Evolutionary conservation across 2,329 filamentous ascomycete species (phyloP).

Genomic region (Tolypocladium tundrense): DNA sequence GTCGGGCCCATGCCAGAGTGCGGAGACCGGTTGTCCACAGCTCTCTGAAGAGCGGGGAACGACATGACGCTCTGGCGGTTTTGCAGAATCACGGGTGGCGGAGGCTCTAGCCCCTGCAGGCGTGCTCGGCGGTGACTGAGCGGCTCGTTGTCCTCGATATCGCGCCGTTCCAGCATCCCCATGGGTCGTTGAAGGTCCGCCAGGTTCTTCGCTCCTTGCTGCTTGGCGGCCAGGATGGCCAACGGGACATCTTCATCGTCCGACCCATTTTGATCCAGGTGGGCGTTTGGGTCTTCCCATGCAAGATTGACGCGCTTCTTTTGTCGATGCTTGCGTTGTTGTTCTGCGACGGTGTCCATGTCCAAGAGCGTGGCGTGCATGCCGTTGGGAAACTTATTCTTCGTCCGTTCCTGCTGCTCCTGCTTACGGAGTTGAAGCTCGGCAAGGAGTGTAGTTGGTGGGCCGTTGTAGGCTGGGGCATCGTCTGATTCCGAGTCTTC

Average conservation of each 20-base stretch:
- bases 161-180: slow-evolving; percentile 68
- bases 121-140: slow-evolving; percentile 67
- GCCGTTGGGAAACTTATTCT: slow-evolving; percentile 56
- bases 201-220: slow-evolving; percentile 39
- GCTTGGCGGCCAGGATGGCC: slow-evolving; percentile 61
- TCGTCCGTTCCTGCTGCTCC: slow-evolving; percentile 70
- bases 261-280: slow-evolving; percentile 31
- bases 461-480: slow-evolving; percentile 49
- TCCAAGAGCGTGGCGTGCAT: slow-evolving; percentile 85
- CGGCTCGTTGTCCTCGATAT: slow-evolving; percentile 88
- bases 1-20: slow-evolving; percentile 7
- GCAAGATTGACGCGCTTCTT: slow-evolving; percentile 74
- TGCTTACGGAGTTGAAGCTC: slow-evolving; percentile 87
- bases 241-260: slow-evolving; percentile 83
- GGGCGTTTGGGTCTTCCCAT: slow-evolving; percentile 64
- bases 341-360: slow-evolving; percentile 80
- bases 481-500: slow-evolving; percentile 32
- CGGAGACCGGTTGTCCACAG: background rate
- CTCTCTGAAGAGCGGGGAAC: slow-evolving; percentile 16
- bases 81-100: slow-evolving; percentile 22
- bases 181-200: slow-evolving; percentile 54
- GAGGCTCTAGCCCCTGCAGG: slow-evolving; percentile 52
- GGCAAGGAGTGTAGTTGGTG: slow-evolving; percentile 82
- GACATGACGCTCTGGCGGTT: slow-evolving; percentile 36
- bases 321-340: slow-evolving; percentile 65